phyloP scores from a whole-genome alignment of 2,329 filamentous ascomycete species.

The Diaporthe sp. region DNA sequence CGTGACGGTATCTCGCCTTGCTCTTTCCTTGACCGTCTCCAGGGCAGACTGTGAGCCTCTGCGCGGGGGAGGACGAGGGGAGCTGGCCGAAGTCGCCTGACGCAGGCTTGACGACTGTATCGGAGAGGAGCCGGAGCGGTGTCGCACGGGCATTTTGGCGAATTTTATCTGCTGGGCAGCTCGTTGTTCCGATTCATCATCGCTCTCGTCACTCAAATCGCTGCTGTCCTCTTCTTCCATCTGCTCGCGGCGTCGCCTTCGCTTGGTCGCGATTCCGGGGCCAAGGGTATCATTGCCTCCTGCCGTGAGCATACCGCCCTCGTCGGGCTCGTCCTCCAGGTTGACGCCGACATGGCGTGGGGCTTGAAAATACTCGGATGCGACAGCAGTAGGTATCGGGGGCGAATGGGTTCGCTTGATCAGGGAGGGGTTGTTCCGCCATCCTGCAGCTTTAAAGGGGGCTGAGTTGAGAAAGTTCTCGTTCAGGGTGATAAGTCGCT shows the following conservation, averaged over 20 bases:
- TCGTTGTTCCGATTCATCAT: slow-evolving; percentile 79
- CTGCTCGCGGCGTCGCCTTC: slow-evolving; percentile 76
- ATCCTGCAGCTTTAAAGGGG: slow-evolving; percentile 86
- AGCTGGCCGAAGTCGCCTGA: slow-evolving; percentile 63
- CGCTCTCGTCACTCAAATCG: slow-evolving; percentile 86
- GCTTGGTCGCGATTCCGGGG: slow-evolving; percentile 74
- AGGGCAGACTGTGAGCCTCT: slow-evolving; percentile 79
- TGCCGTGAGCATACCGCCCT: slow-evolving; percentile 78
- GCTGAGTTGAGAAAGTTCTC: slow-evolving; percentile 83
- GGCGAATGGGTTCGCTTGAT: slow-evolving; percentile 88
- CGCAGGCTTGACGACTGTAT: slow-evolving; percentile 75
- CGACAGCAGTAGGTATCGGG: slow-evolving; percentile 85
- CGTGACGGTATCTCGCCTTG: slow-evolving; percentile 81
- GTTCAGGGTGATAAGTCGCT: slow-evolving; percentile 85
- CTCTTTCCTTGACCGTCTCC: slow-evolving; percentile 77
- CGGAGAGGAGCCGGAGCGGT: slow-evolving; percentile 89
- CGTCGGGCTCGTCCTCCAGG: slow-evolving; percentile 78
- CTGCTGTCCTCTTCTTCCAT: slow-evolving; percentile 89
- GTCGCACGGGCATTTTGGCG: slow-evolving; percentile 91
- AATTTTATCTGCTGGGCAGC: slow-evolving; percentile 94
- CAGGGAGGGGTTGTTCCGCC: slow-evolving; percentile 79
- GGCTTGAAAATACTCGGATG: slow-evolving; percentile 86
- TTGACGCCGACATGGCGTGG: slow-evolving; percentile 73
- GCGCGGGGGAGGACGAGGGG: slow-evolving; percentile 62
- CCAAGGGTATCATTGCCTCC: slow-evolving; percentile 77